Percentiles rank a stretch among this genome's conserved stretches.
These are phyloP conservation scores for Ganoderma sp. DNA, from an alignment of 1,284 basidiomycete species.

Conservation along the genomic window DNA sequence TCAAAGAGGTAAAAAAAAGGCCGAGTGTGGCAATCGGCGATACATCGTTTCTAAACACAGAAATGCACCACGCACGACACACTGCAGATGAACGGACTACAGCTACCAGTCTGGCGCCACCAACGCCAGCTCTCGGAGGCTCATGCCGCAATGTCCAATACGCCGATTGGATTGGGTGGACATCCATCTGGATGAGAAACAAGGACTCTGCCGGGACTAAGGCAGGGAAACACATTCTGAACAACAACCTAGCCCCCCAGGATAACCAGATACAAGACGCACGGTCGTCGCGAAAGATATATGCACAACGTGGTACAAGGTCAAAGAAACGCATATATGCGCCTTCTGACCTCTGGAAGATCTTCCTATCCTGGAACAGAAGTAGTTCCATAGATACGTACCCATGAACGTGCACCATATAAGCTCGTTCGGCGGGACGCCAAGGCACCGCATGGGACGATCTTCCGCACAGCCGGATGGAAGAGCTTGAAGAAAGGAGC, in stretches of 20 bases:
- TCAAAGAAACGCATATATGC: background rate
- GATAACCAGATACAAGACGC: background rate
- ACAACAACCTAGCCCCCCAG: background rate
- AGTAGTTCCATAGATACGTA: constrained; percentile 14
- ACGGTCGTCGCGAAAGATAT: background rate
- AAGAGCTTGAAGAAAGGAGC: background rate
- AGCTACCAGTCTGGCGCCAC: too few species aligned
- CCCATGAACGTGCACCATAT: constrained; percentile 13
- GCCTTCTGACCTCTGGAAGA: background rate
- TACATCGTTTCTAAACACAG: too few species aligned
- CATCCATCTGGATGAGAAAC: too few species aligned
- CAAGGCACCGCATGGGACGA: constrained; percentile 7
- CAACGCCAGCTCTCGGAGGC: too few species aligned
- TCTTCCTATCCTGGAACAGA: background rate
- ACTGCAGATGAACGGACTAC: too few species aligned
- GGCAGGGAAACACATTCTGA: too few species aligned
- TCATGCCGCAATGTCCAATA: too few species aligned
- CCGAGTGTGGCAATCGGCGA: too few species aligned
- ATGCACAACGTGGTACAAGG: background rate
- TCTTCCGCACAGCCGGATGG: background rate
- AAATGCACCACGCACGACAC: too few species aligned
- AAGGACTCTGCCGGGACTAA: too few species aligned
- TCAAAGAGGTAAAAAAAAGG: background rate
- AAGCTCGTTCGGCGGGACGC: constrained; percentile 11
- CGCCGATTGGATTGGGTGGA: too few species aligned